These are phyloP conservation scores for Talaromyces pinophilus DNA, from an alignment of 2,329 filamentous ascomycete species.

Conservation along the genomic window DNA sequence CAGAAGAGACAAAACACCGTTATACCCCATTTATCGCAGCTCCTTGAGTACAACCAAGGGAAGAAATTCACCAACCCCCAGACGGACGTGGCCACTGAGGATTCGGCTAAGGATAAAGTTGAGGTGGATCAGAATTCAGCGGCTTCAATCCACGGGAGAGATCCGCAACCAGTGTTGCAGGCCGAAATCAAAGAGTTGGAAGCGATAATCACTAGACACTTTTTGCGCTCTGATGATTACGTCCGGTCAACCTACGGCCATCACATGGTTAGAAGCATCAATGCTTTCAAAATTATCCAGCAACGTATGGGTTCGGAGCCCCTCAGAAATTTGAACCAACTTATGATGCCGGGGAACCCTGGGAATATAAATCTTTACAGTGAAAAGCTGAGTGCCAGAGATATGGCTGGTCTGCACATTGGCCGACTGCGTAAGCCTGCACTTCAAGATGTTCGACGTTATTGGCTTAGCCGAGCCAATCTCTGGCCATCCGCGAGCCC, in stretches of 20 bases:
- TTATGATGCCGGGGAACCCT: too few species aligned
- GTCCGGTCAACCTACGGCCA: constrained; percentile 16
- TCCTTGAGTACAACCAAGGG: not conserved
- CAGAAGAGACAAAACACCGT: not conserved
- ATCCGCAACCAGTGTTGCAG: not conserved
- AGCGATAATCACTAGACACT: not conserved
- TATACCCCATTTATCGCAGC: constrained; percentile 3
- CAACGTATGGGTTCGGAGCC: constrained; percentile 13
- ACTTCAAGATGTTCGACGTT: constrained; percentile 31
- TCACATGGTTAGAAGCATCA: constrained; percentile 8
- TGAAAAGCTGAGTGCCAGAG: too few species aligned
- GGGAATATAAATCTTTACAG: too few species aligned
- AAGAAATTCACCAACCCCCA: not conserved
- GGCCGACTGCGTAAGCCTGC: constrained; percentile 24
- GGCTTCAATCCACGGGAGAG: not conserved
- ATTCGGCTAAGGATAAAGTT: not conserved
- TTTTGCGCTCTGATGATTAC: constrained; percentile 5
- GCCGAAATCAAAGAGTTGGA: constrained; percentile 15
- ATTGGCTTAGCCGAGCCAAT: constrained; percentile 44
- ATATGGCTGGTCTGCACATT: too few species aligned
- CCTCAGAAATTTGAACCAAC: too few species aligned
- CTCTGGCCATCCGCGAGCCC: constrained; percentile 48
- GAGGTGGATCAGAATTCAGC: not conserved
- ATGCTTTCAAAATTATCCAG: constrained; percentile 24
- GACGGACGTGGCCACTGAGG: not conserved